A percentile compares a stretch with the other conserved stretches of the same genome.
Evolutionary conservation across 192 early-diverging fungal genomes (phyloP).

Genomic region (Glomus cerebriforme): DNA sequence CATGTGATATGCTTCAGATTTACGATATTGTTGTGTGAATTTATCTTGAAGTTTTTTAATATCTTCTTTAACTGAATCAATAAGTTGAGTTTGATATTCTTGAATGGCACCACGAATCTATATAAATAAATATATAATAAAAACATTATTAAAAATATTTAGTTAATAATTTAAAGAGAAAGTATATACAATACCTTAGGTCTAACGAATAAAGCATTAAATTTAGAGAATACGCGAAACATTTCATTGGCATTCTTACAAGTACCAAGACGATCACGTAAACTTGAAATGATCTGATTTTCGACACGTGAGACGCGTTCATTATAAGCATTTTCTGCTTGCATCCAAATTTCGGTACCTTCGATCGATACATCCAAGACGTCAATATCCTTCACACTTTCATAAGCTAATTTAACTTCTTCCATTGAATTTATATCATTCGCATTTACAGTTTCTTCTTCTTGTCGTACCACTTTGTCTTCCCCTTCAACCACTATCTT

Average conservation of each 20-base stretch:
- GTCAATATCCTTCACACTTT: constrained; percentile 90
- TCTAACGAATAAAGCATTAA: constrained; percentile 98
- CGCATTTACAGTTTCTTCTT: constrained; percentile 53
- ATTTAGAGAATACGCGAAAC: constrained; percentile 99
- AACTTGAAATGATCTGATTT: constrained; percentile 91
- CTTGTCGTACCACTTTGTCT: constrained; percentile 43
- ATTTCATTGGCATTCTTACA: constrained; percentile 98
- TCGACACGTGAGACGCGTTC: constrained; percentile 94
- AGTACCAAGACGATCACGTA: constrained; percentile 92
- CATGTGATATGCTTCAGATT: constrained; percentile 88
- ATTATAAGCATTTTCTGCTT: constrained; percentile 89
- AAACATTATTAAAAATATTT: not conserved
- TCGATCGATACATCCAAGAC: constrained; percentile 91
- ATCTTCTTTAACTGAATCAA: constrained; percentile 98
- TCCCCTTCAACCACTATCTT: constrained; percentile 41
- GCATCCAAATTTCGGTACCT: constrained; percentile 91
- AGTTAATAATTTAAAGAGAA: not conserved
- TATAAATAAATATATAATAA: not conserved
- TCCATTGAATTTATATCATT: constrained; percentile 80
- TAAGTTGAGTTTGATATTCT: constrained; percentile 98
- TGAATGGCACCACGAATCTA: constrained; percentile 98
- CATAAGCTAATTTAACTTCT: constrained; percentile 89
- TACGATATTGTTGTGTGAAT: constrained; percentile 88
- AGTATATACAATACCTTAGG: constrained; percentile 68
- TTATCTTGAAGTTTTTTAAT: constrained; percentile 94